phyloP scores from a whole-genome alignment of 176 grass and related monocot genomes.

The Poa annua region DNA sequence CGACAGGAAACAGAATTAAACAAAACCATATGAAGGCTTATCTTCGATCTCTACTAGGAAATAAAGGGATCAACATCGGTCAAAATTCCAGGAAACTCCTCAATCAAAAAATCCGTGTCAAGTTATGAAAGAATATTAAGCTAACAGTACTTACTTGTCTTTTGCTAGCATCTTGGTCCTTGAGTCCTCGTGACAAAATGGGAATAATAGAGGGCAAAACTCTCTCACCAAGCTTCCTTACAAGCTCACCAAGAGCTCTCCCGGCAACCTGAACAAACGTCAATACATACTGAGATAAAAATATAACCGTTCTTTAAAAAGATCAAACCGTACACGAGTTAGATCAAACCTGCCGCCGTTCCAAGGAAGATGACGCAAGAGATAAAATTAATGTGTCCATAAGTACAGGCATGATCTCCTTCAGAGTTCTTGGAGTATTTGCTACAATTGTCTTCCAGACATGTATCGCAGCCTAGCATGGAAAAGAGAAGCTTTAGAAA shows the following conservation, averaged over 20 bases:
- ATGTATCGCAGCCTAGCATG: conserved; percentile 75
- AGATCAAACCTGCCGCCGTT: conserved; percentile 81
- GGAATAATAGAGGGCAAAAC: conserved; percentile 97
- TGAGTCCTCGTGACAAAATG: conserved; percentile 87
- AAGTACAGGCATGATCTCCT: conserved; percentile 98
- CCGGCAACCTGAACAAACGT: conserved; percentile 73
- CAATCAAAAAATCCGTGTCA: conserved; percentile 7
- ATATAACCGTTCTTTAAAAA: conserved; percentile 8
- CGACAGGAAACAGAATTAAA: background rate
- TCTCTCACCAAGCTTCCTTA: conserved; percentile 96
- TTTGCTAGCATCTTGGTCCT: conserved; percentile 74
- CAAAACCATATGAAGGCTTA: conserved; percentile 1
- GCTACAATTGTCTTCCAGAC: conserved; percentile 99
- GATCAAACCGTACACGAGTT: conserved; percentile 27
- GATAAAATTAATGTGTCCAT: conserved; percentile 97
- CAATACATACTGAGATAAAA: conserved; percentile 33
- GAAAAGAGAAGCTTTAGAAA: conserved; percentile 33
- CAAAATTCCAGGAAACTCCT: background rate
- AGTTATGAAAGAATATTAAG: conserved; percentile 18
- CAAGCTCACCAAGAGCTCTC: conserved; percentile 96
- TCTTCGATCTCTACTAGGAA: conserved; percentile 23
- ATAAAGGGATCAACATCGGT: background rate
- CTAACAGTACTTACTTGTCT: conserved; percentile 84
- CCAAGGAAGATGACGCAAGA: conserved; percentile 90
- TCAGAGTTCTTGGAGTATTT: conserved; percentile 96